Evolutionary conservation across 768 basidiomycete genomes (phyloP), one percentile per base, ranked within the genome.

Genomic region (Chlorophyllum brunneum): DNA sequence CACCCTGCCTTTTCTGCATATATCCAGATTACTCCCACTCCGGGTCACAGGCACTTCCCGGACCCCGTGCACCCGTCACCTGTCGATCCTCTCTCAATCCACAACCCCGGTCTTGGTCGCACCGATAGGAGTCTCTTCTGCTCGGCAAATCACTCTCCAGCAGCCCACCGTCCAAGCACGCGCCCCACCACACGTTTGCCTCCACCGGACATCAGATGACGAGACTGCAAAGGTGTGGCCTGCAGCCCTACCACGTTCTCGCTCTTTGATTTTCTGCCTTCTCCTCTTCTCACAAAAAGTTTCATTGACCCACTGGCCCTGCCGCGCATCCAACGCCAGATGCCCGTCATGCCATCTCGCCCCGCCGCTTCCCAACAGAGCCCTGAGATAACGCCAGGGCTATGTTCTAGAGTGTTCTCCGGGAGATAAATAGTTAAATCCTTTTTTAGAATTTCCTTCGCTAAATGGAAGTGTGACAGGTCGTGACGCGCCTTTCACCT

Each of bases 111-210:
- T 51, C 49, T 51, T 43, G 30, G 49, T 51, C 23, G 37, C 38
- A 27, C 49, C 49, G 40, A 51, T 26, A 51, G 40, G 40, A 8
- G 40, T 2, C 39, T 36, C 20, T 8, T 29, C 23, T n/a, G 5
- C 37, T 24, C 16, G 22, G 5, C 42, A 4, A 24, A 26, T 11
- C 48, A n/a, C 36, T 9, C 36, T 40, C 36, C 18, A 24, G 11
- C 33, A 44, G 46, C 29, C 6, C 15, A 13, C 31, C 5, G 30
- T 26, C 40, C 24, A n/a, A 23, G 22, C 8, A 47, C 30, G 45
- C 56, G 58, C 57, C 54, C 51, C 56, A 63, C 63, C 68, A 67
- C 65, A 67, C 66, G 68, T 67, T 67, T 58, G 60, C 20, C 38
- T 40, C 42, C 34, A 37, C 45, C 20, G 39, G 20, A 33, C 51